Conservation (phyloP, 2,329 filamentous ascomycete genomes). For the Trichophyton simii region DNA sequence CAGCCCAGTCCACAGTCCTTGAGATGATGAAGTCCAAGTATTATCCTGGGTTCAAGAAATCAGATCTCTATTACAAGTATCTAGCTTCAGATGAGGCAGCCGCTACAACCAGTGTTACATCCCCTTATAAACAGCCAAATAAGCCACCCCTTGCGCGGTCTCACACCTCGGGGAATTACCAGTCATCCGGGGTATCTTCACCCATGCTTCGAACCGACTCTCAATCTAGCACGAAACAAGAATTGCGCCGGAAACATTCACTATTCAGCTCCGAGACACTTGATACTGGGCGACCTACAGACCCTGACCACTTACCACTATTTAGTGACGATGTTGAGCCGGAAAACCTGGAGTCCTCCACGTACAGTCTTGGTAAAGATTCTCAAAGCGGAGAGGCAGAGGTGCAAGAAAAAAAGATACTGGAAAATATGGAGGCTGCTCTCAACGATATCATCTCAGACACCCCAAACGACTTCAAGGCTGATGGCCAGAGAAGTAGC, state of each 20-base stretch:
- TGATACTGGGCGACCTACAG: conserved; percentile 47
- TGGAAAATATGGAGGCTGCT: conserved; percentile 85
- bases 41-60: conserved; percentile 77
- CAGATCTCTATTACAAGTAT: conserved; percentile 93
- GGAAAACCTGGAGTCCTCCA: conserved; percentile 63
- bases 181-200: conserved; percentile 30
- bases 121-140: conserved; percentile 13
- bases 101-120: conserved; percentile 13
- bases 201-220: conserved; percentile 38
- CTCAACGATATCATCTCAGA: conserved; percentile 86
- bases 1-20: conserved; percentile 68
- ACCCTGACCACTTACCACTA: conserved; percentile 49
- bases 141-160: conserved; percentile 5
- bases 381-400: conserved; percentile 40
- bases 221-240: conserved; percentile 34
- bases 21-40: conserved; percentile 72
- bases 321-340: conserved; percentile 69
- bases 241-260: conserved; percentile 45
- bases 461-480: conserved; percentile 30
- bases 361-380: conserved; percentile 67
- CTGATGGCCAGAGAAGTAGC: conserved; percentile 27
- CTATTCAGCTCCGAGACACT: conserved; percentile 45
- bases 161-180: conserved; percentile 19
- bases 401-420: conserved; percentile 61
- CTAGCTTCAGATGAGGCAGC: conserved; percentile 66